Evolutionary conservation across 2,329 filamentous ascomycete genomes (phyloP), one percentile per base, ranked within the genome.

Genomic region (Alternaria burnsii): DNA sequence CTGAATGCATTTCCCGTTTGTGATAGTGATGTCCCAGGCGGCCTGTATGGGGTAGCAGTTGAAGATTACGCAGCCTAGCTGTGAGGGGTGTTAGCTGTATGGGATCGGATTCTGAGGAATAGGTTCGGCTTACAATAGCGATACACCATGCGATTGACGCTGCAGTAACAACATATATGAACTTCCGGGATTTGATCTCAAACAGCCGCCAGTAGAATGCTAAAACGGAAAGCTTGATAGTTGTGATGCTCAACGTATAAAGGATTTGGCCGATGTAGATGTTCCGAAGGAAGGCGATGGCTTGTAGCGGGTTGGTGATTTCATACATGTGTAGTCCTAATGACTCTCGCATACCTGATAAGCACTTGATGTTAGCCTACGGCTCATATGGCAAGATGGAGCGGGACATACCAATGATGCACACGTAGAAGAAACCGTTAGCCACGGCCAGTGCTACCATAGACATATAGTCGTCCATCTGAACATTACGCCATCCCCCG

Each of bases 121-220:
- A 32, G 10, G 16, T 9, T 26, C 8, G 2, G 46, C 58, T 46
- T 65, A 71, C 71, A 2, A 68, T 57, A 9, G 63, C 59, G 8
- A 68, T 65, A 22, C 63, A 59, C 71, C 71, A 73, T 18, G 58
- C 48, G n/a, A 68, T 40, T 3, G 58, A 59, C 5, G 69, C 57
- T 10, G 44, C 50, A 42, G 63, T 55, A 14, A 69, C 55, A 11
- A 63, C 38, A 11, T 53, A 55, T 32, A 65, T 64, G 14, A 58
- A 53, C 18, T 55, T 55, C 5, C 58, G 55, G 14, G 66, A 55
- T 28, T 62, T 65, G 34, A 72, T 54, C n/a, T 61, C 59, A 12
- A 73, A 73, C 14, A 73, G 53, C 3, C 66, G 63, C 71, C 70
- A 72, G 38, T 73, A 73, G 50, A 72, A 71, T 6, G 68, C 70